A percentile compares a stretch with the other conserved stretches of the same genome.
Conservation (phyloP, 495 filamentous ascomycete genomes). For the Tuber melanosporum region DNA sequence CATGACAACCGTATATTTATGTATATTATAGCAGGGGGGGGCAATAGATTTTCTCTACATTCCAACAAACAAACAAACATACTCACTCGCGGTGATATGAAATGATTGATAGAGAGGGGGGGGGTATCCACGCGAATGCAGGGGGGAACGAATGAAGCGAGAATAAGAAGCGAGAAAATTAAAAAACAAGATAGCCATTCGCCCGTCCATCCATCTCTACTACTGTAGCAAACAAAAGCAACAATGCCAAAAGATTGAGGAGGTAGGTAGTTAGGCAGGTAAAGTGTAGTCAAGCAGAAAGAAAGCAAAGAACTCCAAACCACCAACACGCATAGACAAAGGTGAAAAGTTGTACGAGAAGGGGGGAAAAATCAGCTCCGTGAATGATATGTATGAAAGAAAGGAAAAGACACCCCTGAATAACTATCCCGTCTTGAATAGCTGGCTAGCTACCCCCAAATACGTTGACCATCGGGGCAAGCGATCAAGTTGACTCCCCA, state of each 20-base stretch:
- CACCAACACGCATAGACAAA: background rate
- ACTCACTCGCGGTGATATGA: background rate
- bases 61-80: background rate
- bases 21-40: background rate
- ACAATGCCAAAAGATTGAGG: background rate
- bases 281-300: background rate
- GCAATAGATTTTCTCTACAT: background rate
- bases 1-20: background rate
- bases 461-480: background rate
- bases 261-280: background rate
- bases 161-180: background rate
- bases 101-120: background rate
- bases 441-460: background rate
- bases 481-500: slow-evolving; percentile 25
- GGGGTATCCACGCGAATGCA: background rate
- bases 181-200: background rate
- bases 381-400: background rate
- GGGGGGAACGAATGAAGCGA: background rate
- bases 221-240: background rate
- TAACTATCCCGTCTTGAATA: background rate
- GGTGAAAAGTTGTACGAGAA: background rate
- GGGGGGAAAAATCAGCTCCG: background rate
- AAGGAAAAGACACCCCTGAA: background rate
- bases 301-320: background rate
- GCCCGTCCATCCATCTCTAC: background rate